A percentile compares a stretch with the other conserved stretches of the same genome.
These are phyloP conservation scores for Termitomyces sp. DNA, from an alignment of 768 basidiomycete species.

Conservation along the genomic window DNA sequence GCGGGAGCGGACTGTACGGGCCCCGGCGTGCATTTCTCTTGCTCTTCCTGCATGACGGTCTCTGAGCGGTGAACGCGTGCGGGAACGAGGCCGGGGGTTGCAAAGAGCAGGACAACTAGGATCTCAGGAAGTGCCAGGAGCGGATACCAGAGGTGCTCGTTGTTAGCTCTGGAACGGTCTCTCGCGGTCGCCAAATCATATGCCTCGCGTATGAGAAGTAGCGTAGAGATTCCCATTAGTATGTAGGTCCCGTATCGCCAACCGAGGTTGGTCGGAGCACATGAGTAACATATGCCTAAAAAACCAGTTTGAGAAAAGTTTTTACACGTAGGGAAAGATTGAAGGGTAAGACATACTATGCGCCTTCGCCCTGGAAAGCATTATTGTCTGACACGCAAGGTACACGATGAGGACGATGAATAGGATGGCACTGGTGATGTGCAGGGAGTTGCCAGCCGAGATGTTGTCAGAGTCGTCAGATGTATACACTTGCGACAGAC, in stretches of 20 bases:
- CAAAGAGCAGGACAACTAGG: slow-evolving; percentile 2
- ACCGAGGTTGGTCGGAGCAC: background rate
- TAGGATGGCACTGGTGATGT: slow-evolving; percentile 1
- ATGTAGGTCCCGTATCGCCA: background rate
- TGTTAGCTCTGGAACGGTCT: slow-evolving; percentile 1
- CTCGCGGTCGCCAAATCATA: background rate
- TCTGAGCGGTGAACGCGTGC: background rate
- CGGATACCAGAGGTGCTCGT: slow-evolving; percentile 7
- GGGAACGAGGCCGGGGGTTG: slow-evolving; percentile 1
- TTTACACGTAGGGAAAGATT: background rate
- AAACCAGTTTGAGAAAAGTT: background rate
- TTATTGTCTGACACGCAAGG: background rate
- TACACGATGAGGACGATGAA: slow-evolving; percentile 2
- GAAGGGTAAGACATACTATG: background rate
- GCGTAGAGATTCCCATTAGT: background rate
- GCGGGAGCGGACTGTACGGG: background rate
- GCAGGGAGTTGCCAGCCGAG: background rate
- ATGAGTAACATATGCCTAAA: background rate
- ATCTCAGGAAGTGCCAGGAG: slow-evolving; percentile 1
- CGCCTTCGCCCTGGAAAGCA: background rate
- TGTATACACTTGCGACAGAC: slow-evolving; percentile 1
- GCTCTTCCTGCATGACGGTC: background rate
- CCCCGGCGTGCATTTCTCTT: background rate
- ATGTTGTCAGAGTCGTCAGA: background rate
- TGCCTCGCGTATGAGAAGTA: slow-evolving; percentile 2